Base-by-base conservation (phyloP, 345 rosid genomes). In the Eucalyptus shirleyi region DNA sequence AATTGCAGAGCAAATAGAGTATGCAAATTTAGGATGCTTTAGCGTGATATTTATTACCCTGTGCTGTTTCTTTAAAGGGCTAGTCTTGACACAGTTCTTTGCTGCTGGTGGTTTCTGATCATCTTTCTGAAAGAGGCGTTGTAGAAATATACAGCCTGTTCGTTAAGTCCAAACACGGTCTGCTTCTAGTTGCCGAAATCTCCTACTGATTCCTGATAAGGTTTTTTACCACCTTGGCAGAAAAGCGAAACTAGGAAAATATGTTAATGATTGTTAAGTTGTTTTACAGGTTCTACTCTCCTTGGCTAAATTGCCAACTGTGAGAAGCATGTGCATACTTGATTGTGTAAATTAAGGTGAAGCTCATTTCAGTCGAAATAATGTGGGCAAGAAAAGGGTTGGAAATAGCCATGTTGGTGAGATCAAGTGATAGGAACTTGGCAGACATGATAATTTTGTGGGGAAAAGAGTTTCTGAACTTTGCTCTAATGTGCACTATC, bases 401-500 rank as follows among this genome's bases (percentile, higher is more conserved):
- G 47, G 28, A 42, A 40, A 40, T 40, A 23, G 85, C 85, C 85
- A 77, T 40, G 85, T 21, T 40, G 85, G 30, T 11, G 47, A 77
- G 47, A 77, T 77, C 85, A 72, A 72, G 82, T 42, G 42, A 72
- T 7, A 19, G 45, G 82, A 72, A 37, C 45, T 37, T 37, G 45
- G 4, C 45, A 72, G 26, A 19, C 44, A 77, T 40, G 85, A 77
- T 77, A 21, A 23, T 21, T 37, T 77, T 2, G 5, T 16, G 1
- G 12, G 15, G 26, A 12, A 72, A 72, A 37, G 23, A 77, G 85
- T 77, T 1, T 11, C 2, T 77, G 16, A 40, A 77, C 30, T 21
- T 77, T 21, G 9, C 5, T 2, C 2, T 3, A 19, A 72, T 72
- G 0, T 37, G 8, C 3, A 0, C 0, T 12, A 2, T 21, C 5